Percentiles rank a stretch among this genome's conserved stretches.
phyloP scores from a whole-genome alignment of 2,329 filamentous ascomycete genomes.

The Curvularia sp. region DNA sequence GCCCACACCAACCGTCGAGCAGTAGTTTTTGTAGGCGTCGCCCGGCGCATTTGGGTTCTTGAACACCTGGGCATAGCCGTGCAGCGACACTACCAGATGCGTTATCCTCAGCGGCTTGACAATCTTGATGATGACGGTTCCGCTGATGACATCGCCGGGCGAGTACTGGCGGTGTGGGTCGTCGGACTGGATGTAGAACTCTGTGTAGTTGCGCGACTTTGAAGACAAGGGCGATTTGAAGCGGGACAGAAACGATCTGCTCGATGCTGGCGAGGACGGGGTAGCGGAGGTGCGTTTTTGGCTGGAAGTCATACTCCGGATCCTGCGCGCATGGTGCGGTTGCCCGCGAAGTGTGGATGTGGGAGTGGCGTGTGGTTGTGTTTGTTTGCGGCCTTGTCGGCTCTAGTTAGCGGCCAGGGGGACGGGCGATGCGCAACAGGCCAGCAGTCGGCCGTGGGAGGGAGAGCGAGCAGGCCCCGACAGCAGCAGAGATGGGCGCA shows the following conservation, averaged over 20 bases:
- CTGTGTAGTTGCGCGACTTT: constrained; percentile 70
- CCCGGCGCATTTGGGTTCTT: constrained; percentile 70
- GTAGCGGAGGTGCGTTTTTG: constrained; percentile 41
- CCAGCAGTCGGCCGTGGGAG: constrained; percentile 2
- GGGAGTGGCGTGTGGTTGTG: constrained; percentile 12
- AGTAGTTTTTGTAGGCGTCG: constrained; percentile 58
- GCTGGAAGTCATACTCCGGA: constrained; percentile 51
- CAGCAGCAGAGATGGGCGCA: neutral
- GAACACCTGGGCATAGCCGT: constrained; percentile 80
- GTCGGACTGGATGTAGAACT: constrained; percentile 78
- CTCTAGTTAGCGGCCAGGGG: constrained; percentile 2
- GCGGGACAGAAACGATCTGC: constrained; percentile 58
- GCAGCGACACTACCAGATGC: constrained; percentile 77
- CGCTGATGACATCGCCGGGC: constrained; percentile 76
- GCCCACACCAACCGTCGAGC: constrained; percentile 60
- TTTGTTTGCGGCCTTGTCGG: neutral
- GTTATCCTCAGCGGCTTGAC: constrained; percentile 79
- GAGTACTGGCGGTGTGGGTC: constrained; percentile 79
- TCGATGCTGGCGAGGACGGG: constrained; percentile 37
- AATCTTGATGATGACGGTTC: constrained; percentile 74
- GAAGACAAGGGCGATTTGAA: constrained; percentile 63
- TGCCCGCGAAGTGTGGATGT: constrained; percentile 36
- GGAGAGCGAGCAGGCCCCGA: neutral
- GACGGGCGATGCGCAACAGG: constrained; percentile 3
- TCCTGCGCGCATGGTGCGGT: constrained; percentile 49